Base-by-base conservation (phyloP, 345 rosid species). In the Arabis alpina region DNA sequence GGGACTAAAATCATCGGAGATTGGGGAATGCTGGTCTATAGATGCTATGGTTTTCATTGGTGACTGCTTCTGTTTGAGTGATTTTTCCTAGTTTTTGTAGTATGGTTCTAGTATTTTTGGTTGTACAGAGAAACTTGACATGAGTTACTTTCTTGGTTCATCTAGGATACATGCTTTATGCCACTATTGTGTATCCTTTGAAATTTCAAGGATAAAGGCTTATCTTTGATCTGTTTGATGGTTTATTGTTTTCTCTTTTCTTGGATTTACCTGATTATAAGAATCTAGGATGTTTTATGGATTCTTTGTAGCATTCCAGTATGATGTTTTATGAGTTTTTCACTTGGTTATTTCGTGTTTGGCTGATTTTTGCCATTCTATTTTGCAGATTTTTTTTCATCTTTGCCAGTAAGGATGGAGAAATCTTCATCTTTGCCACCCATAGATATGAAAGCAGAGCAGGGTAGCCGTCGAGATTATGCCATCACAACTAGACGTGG, bases 401-500 rank as follows among this genome's bases (percentile, higher is more conserved):
- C 65, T 37, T 5, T 64, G 8, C 8, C 48, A n/a, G 30, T 19
- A 70, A 66, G 77, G 66, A 88, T 89, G 93, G 88, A 80, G 75
- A 48, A 50, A 45, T 59, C 81, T 44, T 67, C 23, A 19, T 19
- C 23, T 19, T 19, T 70, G 16, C 71, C 80, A 58, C 78, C 85
- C 32, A 43, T 70, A 16, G 34, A 43, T 72, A 48, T 49, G 49
- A 58, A 78, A 54, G 77, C 83, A 52, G 83, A 83, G 24, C 32
- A 23, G 61, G 11, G 48, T 32, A 59, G 16, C 23, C 72, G 53
- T 71, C 88, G 81, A 45, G 84, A 81, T 65, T 72, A 71, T 76
- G 80, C 83, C 53, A 61, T 90, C 66, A 72, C 77, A 37, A 59
- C 74, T 11, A 84, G 98, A 68, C 61, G 5, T 43, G 90, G 85